Evolutionary conservation across 306 rosid genomes (phyloP).

Genomic region (Trichosanthes truncata): DNA sequence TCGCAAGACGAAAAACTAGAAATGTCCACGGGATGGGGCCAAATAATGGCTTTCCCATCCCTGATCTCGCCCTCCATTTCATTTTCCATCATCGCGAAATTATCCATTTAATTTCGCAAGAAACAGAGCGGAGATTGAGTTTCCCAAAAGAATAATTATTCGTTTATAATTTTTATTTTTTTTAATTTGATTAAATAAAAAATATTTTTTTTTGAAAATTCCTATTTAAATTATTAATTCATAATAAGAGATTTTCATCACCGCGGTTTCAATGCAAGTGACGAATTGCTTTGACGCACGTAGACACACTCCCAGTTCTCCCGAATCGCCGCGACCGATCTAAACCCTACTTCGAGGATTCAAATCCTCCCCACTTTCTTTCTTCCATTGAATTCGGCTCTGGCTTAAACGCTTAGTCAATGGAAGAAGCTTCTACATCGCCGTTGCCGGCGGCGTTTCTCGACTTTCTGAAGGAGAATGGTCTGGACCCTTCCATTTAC

Average conservation of each 20-base stretch:
- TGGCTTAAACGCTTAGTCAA: neutral
- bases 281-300: neutral
- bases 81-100: too few relatives aligned
- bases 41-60: too few relatives aligned
- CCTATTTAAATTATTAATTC: too few relatives aligned
- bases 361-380: neutral
- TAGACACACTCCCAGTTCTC: neutral
- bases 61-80: too few relatives aligned
- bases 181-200: too few relatives aligned
- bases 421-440: conserved; percentile 32
- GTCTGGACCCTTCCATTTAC: conserved; percentile 63
- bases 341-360: conserved; percentile 3
- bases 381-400: neutral
- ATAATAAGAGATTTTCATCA: too few relatives aligned
- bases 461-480: conserved; percentile 50
- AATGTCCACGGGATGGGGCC: too few relatives aligned
- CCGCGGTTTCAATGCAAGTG: neutral
- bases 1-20: neutral
- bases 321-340: neutral
- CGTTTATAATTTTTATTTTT: too few relatives aligned
- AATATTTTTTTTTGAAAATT: too few relatives aligned
- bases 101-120: too few relatives aligned
- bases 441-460: conserved; percentile 56
- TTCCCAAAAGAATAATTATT: too few relatives aligned
- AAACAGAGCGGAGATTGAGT: too few relatives aligned